A percentile compares a stretch with the other conserved stretches of the same genome.
Evolutionary conservation across 331 rosid genomes (phyloP).

Genomic region (Pyracantha coccinea): DNA sequence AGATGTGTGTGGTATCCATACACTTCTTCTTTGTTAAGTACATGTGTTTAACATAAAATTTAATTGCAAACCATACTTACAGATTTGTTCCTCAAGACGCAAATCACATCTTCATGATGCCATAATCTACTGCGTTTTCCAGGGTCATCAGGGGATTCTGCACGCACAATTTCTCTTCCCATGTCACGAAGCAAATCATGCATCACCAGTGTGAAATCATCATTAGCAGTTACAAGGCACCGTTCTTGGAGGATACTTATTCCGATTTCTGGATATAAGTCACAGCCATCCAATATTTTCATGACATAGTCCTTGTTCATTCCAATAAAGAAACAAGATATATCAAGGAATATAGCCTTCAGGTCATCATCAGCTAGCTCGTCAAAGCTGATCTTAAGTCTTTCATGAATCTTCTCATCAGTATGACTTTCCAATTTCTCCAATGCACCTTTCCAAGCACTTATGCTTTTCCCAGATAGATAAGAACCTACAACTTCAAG

Average conservation of each 20-base stretch:
- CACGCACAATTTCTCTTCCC: slow-evolving; percentile 22
- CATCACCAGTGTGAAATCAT: slow-evolving; percentile 13
- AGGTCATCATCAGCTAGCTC: background rate
- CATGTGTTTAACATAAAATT: no score
- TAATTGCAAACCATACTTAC: background rate
- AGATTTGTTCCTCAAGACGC: background rate
- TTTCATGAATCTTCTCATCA: background rate
- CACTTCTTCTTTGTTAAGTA: no score
- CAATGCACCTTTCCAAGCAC: background rate
- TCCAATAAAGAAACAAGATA: background rate
- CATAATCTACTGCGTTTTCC: slow-evolving; percentile 19
- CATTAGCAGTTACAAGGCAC: slow-evolving; percentile 6
- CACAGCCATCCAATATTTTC: background rate
- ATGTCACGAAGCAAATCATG: slow-evolving; percentile 28
- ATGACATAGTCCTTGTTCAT: background rate
- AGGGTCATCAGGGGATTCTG: background rate
- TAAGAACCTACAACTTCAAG: background rate
- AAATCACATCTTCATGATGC: background rate
- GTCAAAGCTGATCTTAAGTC: background rate
- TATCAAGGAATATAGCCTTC: background rate
- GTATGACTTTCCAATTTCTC: background rate
- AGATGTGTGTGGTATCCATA: no score
- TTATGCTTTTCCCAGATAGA: background rate
- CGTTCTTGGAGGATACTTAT: background rate
- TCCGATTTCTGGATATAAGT: background rate